Evolutionary conservation across 139 green algal species (phyloP).

Genomic region (Prasinococcaceae sp.): DNA sequence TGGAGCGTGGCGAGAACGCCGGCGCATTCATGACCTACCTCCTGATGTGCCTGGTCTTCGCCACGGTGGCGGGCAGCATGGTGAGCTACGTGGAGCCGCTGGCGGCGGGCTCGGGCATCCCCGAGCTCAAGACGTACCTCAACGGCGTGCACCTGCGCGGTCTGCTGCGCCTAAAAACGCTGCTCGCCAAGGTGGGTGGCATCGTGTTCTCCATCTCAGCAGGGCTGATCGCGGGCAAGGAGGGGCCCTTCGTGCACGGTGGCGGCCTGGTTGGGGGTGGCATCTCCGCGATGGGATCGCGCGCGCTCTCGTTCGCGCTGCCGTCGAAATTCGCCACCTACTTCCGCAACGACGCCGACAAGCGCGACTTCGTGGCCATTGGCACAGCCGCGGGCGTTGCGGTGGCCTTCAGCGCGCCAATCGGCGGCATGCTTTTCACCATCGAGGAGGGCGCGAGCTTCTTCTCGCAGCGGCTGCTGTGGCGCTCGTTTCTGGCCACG

Average conservation of each 20-base stretch:
- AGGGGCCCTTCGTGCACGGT: slow-evolving; percentile 63
- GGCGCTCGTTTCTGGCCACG: slow-evolving; percentile 50
- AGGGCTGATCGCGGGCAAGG: slow-evolving; percentile 60
- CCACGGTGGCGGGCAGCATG: slow-evolving; percentile 28
- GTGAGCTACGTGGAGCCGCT: slow-evolving; percentile 42
- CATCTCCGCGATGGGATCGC: slow-evolving; percentile 22
- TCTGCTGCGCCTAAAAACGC: slow-evolving; percentile 42
- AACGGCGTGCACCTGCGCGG: slow-evolving; percentile 54
- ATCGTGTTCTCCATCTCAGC: slow-evolving; percentile 51
- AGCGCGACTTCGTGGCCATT: slow-evolving; percentile 46
- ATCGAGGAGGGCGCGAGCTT: slow-evolving; percentile 49
- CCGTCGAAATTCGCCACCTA: not conserved
- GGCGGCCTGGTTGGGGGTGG: slow-evolving; percentile 50
- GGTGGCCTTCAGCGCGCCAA: slow-evolving; percentile 46
- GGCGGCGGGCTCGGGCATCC: slow-evolving; percentile 51
- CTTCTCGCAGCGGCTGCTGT: slow-evolving; percentile 40
- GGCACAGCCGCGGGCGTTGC: slow-evolving; percentile 47
- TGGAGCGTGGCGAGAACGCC: not conserved
- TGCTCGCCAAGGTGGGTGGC: slow-evolving; percentile 53
- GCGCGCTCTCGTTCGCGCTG: slow-evolving; percentile 18
- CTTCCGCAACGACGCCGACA: slow-evolving; percentile 42
- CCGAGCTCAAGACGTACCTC: slow-evolving; percentile 62
- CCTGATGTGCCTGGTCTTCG: slow-evolving; percentile 23
- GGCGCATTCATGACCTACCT: slow-evolving; percentile 16
- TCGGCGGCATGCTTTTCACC: slow-evolving; percentile 52